These are phyloP conservation scores for Neonectria sp. DNA, from an alignment of 2,329 filamentous ascomycete species.

Conservation along the genomic window DNA sequence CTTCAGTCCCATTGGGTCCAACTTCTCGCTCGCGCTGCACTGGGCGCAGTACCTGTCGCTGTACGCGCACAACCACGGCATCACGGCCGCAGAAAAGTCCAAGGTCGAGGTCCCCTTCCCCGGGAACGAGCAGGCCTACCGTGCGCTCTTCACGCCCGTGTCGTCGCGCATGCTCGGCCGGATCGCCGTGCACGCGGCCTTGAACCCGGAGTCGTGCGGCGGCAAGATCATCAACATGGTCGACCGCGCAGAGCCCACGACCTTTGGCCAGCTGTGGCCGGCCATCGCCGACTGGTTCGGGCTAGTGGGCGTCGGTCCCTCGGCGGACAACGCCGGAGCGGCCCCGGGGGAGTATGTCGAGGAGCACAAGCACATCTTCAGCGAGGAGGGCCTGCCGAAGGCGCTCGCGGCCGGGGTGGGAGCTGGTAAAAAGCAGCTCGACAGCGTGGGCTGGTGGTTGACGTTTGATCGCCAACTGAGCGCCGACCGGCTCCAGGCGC, in stretches of 20 bases:
- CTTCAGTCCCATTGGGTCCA: conserved; percentile 57
- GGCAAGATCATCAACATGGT: conserved; percentile 52
- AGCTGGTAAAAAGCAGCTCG: conserved; percentile 55
- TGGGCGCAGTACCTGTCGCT: conserved; percentile 58
- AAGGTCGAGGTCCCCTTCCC: conserved; percentile 49
- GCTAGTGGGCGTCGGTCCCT: conserved; percentile 45
- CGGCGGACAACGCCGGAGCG: conserved; percentile 1
- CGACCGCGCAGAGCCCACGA: conserved; percentile 47
- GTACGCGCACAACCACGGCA: conserved; percentile 49
- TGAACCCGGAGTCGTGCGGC: conserved; percentile 47
- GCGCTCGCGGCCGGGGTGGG: conserved; percentile 54
- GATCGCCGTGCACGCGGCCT: conserved; percentile 49
- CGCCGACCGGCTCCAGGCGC: conserved; percentile 54
- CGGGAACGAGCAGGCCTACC: conserved; percentile 43
- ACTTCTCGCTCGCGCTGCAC: conserved; percentile 55
- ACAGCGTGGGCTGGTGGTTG: conserved; percentile 62
- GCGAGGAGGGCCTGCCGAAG: conserved; percentile 38
- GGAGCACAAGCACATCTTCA: conserved; percentile 50
- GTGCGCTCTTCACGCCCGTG: conserved; percentile 51
- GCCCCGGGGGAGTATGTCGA: conserved; percentile 52
- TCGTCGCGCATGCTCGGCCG: conserved; percentile 50
- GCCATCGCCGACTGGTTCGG: conserved; percentile 51
- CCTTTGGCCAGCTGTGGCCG: conserved; percentile 51
- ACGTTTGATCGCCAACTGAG: conserved; percentile 64
- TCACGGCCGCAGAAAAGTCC: not conserved